phyloP scores from a whole-genome alignment of 164 flowering plant genomes.

The Platanus orientalis region DNA sequence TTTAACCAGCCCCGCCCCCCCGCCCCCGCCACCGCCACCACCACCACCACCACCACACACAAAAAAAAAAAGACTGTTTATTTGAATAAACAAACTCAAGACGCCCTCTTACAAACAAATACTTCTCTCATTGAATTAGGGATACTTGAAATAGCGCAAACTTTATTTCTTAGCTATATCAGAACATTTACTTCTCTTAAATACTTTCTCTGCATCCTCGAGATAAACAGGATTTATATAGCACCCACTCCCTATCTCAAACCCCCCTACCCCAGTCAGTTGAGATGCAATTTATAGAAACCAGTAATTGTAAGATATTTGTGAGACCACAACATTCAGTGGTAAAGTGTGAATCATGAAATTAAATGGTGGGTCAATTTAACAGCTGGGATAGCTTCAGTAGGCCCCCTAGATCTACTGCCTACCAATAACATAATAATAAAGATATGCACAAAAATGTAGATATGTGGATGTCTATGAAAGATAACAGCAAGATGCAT shows the following conservation, averaged over 20 bases:
- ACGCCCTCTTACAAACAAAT: too few species aligned
- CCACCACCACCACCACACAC: too few species aligned
- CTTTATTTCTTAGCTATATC: neutral
- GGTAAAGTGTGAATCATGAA: constrained; percentile 89
- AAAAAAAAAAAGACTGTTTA: too few species aligned
- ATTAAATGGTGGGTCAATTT: constrained; percentile 88
- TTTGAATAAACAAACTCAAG: too few species aligned
- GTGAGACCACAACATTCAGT: constrained; percentile 22
- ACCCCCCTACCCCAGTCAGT: constrained; percentile 58
- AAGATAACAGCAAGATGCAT: too few species aligned
- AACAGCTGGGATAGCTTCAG: constrained; percentile 64
- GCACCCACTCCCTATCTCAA: constrained; percentile 89
- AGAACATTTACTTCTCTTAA: constrained; percentile 55
- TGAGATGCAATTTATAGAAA: constrained; percentile 85
- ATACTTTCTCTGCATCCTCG: constrained; percentile 85
- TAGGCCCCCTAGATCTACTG: constrained; percentile 72
- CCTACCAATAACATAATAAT: constrained; percentile 34
- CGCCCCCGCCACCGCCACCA: too few species aligned
- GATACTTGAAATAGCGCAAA: neutral
- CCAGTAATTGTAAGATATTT: constrained; percentile 67
- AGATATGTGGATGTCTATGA: neutral
- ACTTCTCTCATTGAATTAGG: neutral
- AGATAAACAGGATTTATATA: constrained; percentile 90
- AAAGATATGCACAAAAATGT: neutral
- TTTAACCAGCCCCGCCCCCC: too few species aligned